These are phyloP conservation scores for Parietaria judaica DNA, from an alignment of 306 rosid species.

Conservation along the genomic window DNA sequence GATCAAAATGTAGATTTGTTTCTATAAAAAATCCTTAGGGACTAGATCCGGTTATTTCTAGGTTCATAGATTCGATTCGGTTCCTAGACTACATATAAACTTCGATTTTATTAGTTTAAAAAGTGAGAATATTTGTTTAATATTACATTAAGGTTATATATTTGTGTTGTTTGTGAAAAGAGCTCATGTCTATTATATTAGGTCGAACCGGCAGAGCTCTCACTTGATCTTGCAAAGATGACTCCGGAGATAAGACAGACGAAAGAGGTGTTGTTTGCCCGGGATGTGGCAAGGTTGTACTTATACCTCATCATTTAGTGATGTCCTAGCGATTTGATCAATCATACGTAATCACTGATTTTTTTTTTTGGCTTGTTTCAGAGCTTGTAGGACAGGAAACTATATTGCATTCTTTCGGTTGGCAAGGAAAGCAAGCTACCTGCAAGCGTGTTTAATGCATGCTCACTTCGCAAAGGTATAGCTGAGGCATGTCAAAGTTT, in stretches of 20 bases:
- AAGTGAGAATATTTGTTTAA: too few relatives aligned
- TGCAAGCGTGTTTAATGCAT: conserved; percentile 98
- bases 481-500: too few relatives aligned
- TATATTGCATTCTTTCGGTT: conserved; percentile 86
- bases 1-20: too few relatives aligned
- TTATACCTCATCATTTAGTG: conserved; percentile 11
- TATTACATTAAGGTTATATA: too few relatives aligned
- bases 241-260: conserved; percentile 89
- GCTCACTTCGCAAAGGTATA: conserved; percentile 96
- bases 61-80: too few relatives aligned
- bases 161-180: conserved; percentile 24
- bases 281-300: conserved; percentile 78
- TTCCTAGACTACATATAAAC: too few relatives aligned
- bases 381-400: conserved; percentile 89
- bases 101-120: too few relatives aligned
- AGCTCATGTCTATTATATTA: conserved; percentile 41
- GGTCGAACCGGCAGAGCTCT: conserved; percentile 99
- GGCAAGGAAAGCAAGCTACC: conserved; percentile 85
- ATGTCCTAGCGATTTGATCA: conserved; percentile 11
- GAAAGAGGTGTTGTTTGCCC: conserved; percentile 86
- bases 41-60: too few relatives aligned
- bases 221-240: conserved; percentile 99
- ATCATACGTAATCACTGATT: conserved; percentile 23
- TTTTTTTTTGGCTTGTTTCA: conserved; percentile 32
- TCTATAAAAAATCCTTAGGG: too few relatives aligned